A percentile compares a stretch with the other conserved stretches of the same genome.
These are phyloP conservation scores for Acer negundo DNA, from an alignment of 345 rosid species.

Conservation along the genomic window DNA sequence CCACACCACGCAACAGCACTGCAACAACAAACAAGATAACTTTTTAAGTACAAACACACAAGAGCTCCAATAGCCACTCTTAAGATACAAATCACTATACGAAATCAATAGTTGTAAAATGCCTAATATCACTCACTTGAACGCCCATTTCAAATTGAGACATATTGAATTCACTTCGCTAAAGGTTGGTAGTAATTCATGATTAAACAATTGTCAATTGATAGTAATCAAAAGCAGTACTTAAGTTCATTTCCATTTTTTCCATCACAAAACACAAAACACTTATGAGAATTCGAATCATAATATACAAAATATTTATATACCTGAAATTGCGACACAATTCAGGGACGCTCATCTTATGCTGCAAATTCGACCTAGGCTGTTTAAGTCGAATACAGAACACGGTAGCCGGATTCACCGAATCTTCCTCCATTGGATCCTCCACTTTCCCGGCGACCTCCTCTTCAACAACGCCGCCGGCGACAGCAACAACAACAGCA, in stretches of 20 bases:
- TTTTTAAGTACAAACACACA: neutral
- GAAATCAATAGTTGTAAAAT: neutral
- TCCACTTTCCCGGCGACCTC: conserved; percentile 36
- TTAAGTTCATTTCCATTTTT: neutral
- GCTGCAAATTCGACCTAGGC: conserved; percentile 76
- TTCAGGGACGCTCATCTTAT: conserved; percentile 92
- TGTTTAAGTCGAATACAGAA: conserved; percentile 87
- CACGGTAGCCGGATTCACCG: conserved; percentile 77
- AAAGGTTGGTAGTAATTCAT: no score
- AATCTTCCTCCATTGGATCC: conserved; percentile 79
- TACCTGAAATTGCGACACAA: conserved; percentile 92
- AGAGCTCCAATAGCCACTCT: neutral
- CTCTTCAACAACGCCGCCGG: conserved; percentile 32
- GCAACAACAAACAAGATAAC: neutral
- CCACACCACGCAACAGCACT: conserved; percentile 99
- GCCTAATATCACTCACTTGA: no score
- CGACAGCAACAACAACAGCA: no score
- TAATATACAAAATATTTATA: neutral
- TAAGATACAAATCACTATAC: neutral
- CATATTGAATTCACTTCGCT: neutral
- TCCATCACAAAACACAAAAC: no score
- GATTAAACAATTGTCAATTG: no score
- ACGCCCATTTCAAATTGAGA: no score
- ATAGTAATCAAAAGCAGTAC: no score
- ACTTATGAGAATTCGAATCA: neutral